These are phyloP conservation scores for Aegilops sharonensis DNA, from an alignment of 176 grass and related monocot species.

Conservation along the genomic window DNA sequence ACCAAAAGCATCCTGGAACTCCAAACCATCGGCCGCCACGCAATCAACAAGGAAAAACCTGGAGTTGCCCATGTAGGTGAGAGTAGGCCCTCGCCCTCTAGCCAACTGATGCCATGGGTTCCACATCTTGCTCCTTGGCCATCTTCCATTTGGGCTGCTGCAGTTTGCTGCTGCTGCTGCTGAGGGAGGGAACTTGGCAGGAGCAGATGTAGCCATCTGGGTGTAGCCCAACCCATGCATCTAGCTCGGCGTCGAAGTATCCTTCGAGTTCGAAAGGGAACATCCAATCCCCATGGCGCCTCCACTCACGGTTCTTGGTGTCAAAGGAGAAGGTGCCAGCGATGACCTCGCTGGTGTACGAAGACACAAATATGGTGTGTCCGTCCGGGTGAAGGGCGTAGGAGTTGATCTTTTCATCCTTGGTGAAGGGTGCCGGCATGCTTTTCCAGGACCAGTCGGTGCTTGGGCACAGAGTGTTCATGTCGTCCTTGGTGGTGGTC, in stretches of 20 bases:
- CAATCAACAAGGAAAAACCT: neutral
- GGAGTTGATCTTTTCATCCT: neutral
- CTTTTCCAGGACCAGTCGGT: neutral
- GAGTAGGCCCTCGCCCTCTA: neutral
- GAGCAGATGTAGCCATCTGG: neutral
- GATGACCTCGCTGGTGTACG: neutral
- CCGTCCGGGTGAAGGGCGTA: slow-evolving; percentile 6
- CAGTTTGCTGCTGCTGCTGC: neutral
- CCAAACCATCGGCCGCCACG: neutral
- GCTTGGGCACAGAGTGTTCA: neutral
- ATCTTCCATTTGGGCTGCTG: neutral
- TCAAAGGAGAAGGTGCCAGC: slow-evolving; percentile 7
- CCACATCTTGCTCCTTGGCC: neutral
- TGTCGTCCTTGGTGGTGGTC: neutral
- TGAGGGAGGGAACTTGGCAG: neutral
- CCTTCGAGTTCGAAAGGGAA: neutral
- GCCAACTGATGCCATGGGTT: neutral
- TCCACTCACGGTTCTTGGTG: neutral
- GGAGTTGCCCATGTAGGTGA: neutral
- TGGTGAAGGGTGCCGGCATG: neutral
- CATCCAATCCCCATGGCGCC: neutral
- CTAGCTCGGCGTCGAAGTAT: neutral
- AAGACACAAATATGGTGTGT: neutral
- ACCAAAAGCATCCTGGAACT: neutral
- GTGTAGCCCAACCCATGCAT: slow-evolving; percentile 24